These are phyloP conservation scores for Sextonia rubra DNA, from an alignment of 164 flowering plant species.

Conservation along the genomic window DNA sequence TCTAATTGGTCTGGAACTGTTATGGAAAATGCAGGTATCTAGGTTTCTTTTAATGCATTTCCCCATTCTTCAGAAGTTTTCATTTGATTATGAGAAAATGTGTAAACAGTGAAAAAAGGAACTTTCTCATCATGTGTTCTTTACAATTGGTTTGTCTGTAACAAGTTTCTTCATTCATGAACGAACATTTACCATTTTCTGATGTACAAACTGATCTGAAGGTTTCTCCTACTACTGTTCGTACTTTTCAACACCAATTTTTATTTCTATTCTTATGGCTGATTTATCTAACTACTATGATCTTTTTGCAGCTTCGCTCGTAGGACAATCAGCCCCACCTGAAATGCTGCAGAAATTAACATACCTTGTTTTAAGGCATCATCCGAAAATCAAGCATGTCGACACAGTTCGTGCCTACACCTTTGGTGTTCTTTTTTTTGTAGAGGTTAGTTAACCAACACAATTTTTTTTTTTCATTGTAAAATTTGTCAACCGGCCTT, in stretches of 20 bases:
- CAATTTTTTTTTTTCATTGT: not conserved
- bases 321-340: constrained; percentile 79
- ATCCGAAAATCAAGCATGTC: constrained; percentile 52
- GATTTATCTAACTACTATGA: not conserved
- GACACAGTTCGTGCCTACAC: constrained; percentile 84
- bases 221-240: not conserved
- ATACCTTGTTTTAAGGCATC: constrained; percentile 59
- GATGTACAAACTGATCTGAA: not conserved
- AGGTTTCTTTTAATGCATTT: not conserved
- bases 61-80: not conserved
- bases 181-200: not conserved
- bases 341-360: constrained; percentile 70
- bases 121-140: not conserved
- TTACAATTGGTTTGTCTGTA: not conserved
- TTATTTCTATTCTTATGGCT: not conserved
- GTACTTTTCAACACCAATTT: not conserved
- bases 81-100: not conserved
- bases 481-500: not conserved
- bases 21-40: constrained; percentile 71
- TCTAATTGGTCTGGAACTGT: constrained; percentile 70
- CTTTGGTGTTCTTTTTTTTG: constrained; percentile 69
- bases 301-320: constrained; percentile 46
- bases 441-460: constrained; percentile 46
- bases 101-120: not conserved
- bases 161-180: not conserved